Evolutionary conservation across 495 filamentous ascomycete species (phyloP), one percentile per base, ranked within the genome.

Genomic region (Podospora pseudocomata): DNA sequence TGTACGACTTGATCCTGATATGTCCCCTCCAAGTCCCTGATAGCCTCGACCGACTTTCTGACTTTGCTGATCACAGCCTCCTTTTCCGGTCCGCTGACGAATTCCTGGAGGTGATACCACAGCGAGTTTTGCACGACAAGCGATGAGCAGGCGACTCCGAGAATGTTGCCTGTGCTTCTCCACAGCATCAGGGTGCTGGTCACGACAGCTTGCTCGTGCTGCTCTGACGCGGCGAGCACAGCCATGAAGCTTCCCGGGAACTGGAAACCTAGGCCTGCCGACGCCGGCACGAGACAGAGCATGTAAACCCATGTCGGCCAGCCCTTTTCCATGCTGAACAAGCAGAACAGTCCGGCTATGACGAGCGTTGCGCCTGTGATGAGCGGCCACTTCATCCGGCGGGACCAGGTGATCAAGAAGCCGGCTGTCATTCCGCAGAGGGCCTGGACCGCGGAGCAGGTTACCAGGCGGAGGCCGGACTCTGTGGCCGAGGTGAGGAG

Each of bases 111-210:
- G 63, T 87, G 86, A 13, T 80, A 83, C 26, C 84, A 70, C 34
- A 94, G 81, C 3, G 84, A 81, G 74, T 93, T 93, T 77, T 94
- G 91, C 67, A 94, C 81, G 27, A 93, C 86, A 71, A 92, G 83
- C 73, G 89, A 92, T 66, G 87, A 90, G 32, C 82, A 80, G 4
- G 90, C 85, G 30, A 93, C 86, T 7, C 91, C 91, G 72, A 93
- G 82, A 2, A 93, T 90, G 58, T 81, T 84, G 11, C 91, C 91
- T 32, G 93, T 74, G 60, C 85, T 87, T 19, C 90, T 79, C 84
- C 86, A 91, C 18, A 93, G 78, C 7, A 88, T 85, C 59, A 92
- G 73, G 0, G 90, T 92, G 32, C 84, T 88, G 0, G 89, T 92
- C 13, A 90, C 89, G 20, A 93, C 88, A 3, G 91, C 91, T 72